These are phyloP conservation scores for Neurospora sp. DNA, from an alignment of 495 filamentous ascomycete genomes.

Conservation along the genomic window DNA sequence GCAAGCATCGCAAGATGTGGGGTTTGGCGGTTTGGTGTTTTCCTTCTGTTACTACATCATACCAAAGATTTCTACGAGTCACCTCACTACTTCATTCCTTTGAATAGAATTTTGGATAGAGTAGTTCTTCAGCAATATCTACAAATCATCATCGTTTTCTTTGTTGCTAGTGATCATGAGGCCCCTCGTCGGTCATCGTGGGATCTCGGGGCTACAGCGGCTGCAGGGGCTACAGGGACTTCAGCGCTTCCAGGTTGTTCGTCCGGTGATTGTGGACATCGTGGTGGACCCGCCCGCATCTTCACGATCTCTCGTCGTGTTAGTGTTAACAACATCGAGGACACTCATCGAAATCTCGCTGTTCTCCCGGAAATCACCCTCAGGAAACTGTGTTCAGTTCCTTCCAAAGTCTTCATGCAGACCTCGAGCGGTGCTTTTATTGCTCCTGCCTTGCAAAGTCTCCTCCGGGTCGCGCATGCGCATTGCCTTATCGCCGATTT, in stretches of 20 bases:
- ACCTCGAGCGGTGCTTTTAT: not conserved
- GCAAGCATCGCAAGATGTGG: not conserved
- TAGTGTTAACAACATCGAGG: not conserved
- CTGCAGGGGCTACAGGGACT: not conserved
- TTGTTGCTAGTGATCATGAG: not conserved
- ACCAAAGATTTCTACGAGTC: not conserved
- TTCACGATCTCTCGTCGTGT: not conserved
- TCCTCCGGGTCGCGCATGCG: not conserved
- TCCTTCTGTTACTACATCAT: not conserved
- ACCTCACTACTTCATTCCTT: not conserved
- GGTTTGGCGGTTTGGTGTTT: not conserved
- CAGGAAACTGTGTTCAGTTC: not conserved
- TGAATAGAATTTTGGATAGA: not conserved
- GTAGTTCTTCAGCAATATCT: not conserved
- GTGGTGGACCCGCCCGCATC: no score
- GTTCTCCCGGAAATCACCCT: accelerated
- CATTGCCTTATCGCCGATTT: not conserved
- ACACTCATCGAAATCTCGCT: not conserved
- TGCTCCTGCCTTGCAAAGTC: not conserved
- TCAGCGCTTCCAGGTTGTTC: not conserved
- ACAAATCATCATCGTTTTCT: not conserved
- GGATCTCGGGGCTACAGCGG: not conserved
- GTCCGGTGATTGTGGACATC: not conserved
- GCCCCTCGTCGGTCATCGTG: not conserved
- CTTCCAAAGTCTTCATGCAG: not conserved